Percentiles rank a stretch among this genome's conserved stretches.
These are phyloP conservation scores for Lasiodiplodia sp. DNA, from an alignment of 2,329 filamentous ascomycete species.

Conservation along the genomic window DNA sequence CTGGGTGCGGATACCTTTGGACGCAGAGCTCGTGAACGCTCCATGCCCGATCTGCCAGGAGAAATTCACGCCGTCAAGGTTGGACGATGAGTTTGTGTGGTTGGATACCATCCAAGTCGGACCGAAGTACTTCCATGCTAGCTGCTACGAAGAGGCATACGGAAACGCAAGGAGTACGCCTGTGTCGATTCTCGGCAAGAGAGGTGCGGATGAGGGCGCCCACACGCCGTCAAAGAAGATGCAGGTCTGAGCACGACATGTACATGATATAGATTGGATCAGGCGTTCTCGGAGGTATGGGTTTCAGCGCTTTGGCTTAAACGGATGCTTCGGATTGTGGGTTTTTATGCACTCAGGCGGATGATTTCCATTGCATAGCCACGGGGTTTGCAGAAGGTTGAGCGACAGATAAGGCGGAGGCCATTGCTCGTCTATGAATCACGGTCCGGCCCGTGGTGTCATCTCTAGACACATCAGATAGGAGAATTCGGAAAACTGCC, in stretches of 20 bases:
- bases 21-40: conserved; percentile 74
- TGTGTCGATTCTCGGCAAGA: conserved; percentile 47
- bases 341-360: background rate
- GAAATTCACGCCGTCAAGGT: conserved; percentile 88
- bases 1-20: conserved; percentile 85
- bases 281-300: conserved; percentile 25
- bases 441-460: background rate
- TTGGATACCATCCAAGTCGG: conserved; percentile 84
- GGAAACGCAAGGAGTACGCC: conserved; percentile 41
- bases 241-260: conserved; percentile 25
- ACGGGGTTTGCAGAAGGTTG: conserved; percentile 12
- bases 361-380: conserved; percentile 16
- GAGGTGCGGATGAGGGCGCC: conserved; percentile 30
- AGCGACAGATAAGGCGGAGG: background rate
- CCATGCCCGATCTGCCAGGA: conserved; percentile 96
- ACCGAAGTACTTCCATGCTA: conserved; percentile 84
- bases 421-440: background rate
- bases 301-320: conserved; percentile 5
- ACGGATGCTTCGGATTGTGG: background rate
- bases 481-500: background rate
- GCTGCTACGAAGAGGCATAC: conserved; percentile 76
- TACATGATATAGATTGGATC: conserved; percentile 28
- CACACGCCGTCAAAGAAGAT: conserved; percentile 30
- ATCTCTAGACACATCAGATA: background rate
- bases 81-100: conserved; percentile 97